phyloP scores from a whole-genome alignment of 257 asterid genomes.

The Solanum chiquidenum region DNA sequence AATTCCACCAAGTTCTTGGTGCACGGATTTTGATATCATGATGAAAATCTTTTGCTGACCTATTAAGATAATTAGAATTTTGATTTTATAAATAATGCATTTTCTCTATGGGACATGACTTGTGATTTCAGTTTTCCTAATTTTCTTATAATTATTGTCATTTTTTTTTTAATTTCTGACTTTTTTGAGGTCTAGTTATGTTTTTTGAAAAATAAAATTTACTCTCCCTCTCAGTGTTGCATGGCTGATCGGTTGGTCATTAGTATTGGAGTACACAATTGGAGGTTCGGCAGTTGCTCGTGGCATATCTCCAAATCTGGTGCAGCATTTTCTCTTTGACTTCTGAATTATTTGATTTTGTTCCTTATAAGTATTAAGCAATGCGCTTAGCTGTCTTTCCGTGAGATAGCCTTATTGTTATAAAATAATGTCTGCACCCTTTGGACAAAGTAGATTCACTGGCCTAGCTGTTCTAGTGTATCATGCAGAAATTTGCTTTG shows the following conservation, averaged over 20 bases:
- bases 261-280: slow-evolving; percentile 89
- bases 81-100: not conserved
- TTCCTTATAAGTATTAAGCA: not conserved
- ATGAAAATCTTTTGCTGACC: not conserved
- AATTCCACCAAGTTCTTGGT: not conserved
- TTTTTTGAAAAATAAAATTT: not conserved
- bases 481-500: not conserved
- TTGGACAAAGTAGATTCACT: not conserved
- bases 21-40: not conserved
- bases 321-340: slow-evolving; percentile 8
- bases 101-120: not conserved
- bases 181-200: not conserved
- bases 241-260: slow-evolving; percentile 94
- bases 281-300: slow-evolving; percentile 99
- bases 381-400: not conserved
- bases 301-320: slow-evolving; percentile 97
- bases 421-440: not conserved
- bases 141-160: not conserved
- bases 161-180: not conserved
- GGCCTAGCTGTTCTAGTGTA: not conserved
- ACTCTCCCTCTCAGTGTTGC: slow-evolving; percentile 47
- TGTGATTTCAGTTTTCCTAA: not conserved
- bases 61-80: not conserved
- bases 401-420: not conserved
- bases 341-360: not conserved